Evolutionary conservation across 1,284 basidiomycete genomes (phyloP), one percentile per base, ranked within the genome.

Genomic region (Violaceomyces palustris): DNA sequence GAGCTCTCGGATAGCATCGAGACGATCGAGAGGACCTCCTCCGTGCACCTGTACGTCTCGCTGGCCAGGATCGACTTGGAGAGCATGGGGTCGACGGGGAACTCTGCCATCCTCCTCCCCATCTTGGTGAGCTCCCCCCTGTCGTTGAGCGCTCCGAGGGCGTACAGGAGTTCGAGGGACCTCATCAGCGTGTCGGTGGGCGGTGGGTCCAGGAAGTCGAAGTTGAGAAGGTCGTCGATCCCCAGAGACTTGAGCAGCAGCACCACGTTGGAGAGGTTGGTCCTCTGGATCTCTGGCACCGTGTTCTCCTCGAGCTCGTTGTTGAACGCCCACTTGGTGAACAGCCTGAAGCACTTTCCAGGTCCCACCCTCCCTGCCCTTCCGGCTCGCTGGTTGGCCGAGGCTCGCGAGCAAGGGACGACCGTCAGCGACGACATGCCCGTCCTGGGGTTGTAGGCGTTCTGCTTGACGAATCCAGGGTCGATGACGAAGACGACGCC

Each of bases 131-230:
- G 75, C 74, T 98, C 92, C 11, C 94, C 94, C 49, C 87, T 80
- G 74, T 98, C 92, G 73, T 98, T 97, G 57, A 99, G 78, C 0
- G 93, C 92, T 17, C 93, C 94, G 0, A 99, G 78, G 0, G 92
- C 93, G 74, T 98, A 98, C 1, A 99, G 77, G 54, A 96, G 76
- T 74, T 97, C 92, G 28, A 98, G 79, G 3, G 90, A 88, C 28
- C 90, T 82, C 80, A 97, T 93, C 43, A 98, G 82, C n/a, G 93
- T 98, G 74, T 99, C 94, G 12, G 89, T 89, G 3, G 94, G 92
- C 24, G 81, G 81, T 33, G 80, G 80, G 58, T 82, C 81, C 42
- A 82, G 75, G 59, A 82, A 82, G 62, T 82, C 81, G 64, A 82
- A 82, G 43, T 80, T 79, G 59, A 82, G 76, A 22, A 82, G 74